Evolutionary conservation across 129 eudicot species (phyloP).

Genomic region (Tanacetum coccineum): DNA sequence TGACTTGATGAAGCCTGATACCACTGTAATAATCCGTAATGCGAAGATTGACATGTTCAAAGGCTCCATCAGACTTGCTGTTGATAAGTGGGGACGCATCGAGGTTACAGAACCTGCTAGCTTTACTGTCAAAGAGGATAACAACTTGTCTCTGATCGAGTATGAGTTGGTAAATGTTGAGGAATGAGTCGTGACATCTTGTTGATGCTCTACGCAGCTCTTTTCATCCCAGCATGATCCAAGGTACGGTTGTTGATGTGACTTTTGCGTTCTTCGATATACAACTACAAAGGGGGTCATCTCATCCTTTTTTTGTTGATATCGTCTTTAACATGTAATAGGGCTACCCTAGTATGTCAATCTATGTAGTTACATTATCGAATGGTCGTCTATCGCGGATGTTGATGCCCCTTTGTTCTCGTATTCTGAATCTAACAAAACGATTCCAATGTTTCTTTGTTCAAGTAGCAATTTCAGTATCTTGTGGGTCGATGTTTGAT

Average conservation of each 20-base stretch:
- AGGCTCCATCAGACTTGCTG: constrained; percentile 69
- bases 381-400: not conserved
- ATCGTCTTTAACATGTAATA: constrained; percentile 1
- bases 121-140: constrained; percentile 58
- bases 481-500: too few relatives aligned
- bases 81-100: constrained; percentile 64
- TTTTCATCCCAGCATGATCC: not conserved
- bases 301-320: constrained; percentile 19
- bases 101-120: constrained; percentile 61
- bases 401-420: too few relatives aligned
- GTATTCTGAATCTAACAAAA: too few relatives aligned
- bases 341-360: constrained; percentile 2
- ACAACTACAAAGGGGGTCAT: constrained; percentile 13
- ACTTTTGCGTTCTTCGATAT: not conserved
- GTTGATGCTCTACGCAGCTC: not conserved
- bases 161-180: constrained; percentile 70
- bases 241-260: constrained; percentile 6
- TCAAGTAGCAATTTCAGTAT: too few relatives aligned
- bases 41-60: constrained; percentile 69
- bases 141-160: constrained; percentile 62
- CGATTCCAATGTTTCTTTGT: too few relatives aligned
- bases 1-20: constrained; percentile 62
- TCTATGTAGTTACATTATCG: constrained; percentile 19
- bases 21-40: constrained; percentile 56
- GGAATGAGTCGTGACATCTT: constrained; percentile 31